These are phyloP conservation scores for Phaeosphaeriaceae sp. DNA, from an alignment of 2,329 filamentous ascomycete genomes.

Conservation along the genomic window DNA sequence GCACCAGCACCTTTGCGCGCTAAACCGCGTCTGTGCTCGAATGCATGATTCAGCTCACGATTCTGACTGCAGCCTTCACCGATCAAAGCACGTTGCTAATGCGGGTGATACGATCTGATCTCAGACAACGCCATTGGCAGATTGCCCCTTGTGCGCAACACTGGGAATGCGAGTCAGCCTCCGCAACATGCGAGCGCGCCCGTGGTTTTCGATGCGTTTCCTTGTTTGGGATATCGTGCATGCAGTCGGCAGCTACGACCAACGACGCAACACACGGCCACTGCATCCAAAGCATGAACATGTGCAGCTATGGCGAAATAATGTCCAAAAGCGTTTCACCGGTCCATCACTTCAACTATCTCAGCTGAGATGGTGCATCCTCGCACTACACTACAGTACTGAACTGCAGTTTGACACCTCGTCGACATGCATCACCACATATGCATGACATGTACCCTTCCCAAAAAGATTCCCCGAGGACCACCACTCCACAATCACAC, in stretches of 20 bases:
- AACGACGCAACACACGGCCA: not conserved
- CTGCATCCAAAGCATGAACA: not conserved
- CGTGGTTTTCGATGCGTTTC: not conserved
- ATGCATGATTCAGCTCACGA: constrained; percentile 14
- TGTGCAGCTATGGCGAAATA: not conserved
- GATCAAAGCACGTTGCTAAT: constrained; percentile 12
- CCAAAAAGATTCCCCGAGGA: no score
- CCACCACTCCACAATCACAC: not conserved
- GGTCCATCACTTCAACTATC: not conserved
- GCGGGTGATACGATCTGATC: constrained; percentile 26
- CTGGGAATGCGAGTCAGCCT: not conserved
- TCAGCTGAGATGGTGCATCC: not conserved
- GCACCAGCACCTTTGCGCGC: not conserved
- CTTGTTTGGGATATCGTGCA: not conserved
- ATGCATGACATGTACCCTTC: not conserved
- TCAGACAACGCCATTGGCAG: not conserved
- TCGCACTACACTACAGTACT: not conserved
- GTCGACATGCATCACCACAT: not conserved
- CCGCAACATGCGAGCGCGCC: not conserved
- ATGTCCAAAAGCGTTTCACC: not conserved
- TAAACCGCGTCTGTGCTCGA: constrained; percentile 1
- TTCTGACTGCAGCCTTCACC: constrained; percentile 17
- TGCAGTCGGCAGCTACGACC: not conserved
- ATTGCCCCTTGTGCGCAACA: not conserved
- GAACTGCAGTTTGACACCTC: not conserved